A percentile compares a stretch with the other conserved stretches of the same genome.
phyloP scores from a whole-genome alignment of 2,329 filamentous ascomycete genomes.

The Neofusicoccum umdonicola region DNA sequence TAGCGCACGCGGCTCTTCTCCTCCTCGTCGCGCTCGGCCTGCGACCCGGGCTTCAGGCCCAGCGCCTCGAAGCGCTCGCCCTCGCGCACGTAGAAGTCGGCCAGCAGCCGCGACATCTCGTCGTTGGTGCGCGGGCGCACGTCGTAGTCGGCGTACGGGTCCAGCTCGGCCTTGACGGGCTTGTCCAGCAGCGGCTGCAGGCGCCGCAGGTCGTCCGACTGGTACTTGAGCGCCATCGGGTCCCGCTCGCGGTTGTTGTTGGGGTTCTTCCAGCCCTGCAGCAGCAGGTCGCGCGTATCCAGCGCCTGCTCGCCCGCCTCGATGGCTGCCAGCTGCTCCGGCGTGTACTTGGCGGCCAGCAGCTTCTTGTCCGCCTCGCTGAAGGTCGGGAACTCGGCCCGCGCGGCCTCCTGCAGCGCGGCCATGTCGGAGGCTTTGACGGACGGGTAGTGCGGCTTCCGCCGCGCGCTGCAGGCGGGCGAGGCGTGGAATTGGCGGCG shows the following conservation, averaged over 20 bases:
- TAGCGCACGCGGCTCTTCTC: constrained; percentile 44
- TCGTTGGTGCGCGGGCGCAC: constrained; percentile 27
- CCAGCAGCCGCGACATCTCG: constrained; percentile 9
- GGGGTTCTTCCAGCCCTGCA: constrained; percentile 54
- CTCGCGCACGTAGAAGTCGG: constrained; percentile 11
- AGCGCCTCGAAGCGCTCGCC: constrained; percentile 5
- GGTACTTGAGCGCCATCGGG: constrained; percentile 55
- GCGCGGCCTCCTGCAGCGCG: constrained; percentile 22
- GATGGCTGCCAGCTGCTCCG: constrained; percentile 77
- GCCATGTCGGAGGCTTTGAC: constrained; percentile 43
- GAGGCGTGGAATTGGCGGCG: constrained; percentile 44
- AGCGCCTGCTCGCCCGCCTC: constrained; percentile 77
- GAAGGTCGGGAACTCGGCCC: constrained; percentile 58
- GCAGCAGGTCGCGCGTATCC: constrained; percentile 68
- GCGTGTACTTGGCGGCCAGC: constrained; percentile 69
- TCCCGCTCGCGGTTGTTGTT: constrained; percentile 70
- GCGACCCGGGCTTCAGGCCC: background rate
- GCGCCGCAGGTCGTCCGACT: constrained; percentile 78
- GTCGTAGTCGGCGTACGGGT: constrained; percentile 11
- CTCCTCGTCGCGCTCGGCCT: constrained; percentile 39
- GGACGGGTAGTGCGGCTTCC: constrained; percentile 42
- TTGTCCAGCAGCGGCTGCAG: constrained; percentile 74
- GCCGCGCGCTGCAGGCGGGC: constrained; percentile 30
- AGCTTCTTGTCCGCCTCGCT: constrained; percentile 62
- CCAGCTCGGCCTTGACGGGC: constrained; percentile 1